phyloP scores from a whole-genome alignment of 2,329 filamentous ascomycete genomes.

The Elsinoe batatas region DNA sequence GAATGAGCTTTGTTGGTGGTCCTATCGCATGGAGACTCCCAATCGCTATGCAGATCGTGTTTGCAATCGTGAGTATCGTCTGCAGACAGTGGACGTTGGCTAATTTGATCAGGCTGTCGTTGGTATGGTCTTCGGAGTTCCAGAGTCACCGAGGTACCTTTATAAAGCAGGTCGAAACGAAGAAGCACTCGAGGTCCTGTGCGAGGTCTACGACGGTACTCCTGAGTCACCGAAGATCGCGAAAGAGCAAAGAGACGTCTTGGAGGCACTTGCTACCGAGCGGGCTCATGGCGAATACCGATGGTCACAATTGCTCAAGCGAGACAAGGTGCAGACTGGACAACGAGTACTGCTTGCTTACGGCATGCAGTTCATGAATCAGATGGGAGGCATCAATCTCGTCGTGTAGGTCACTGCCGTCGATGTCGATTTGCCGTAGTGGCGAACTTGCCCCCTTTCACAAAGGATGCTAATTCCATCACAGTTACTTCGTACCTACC shows the following conservation, averaged over 20 bases:
- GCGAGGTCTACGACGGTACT: constrained; percentile 25
- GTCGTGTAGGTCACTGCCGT: constrained; percentile 24
- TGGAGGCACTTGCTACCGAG: constrained; percentile 29
- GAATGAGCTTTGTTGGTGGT: constrained; percentile 33
- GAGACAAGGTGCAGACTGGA: constrained; percentile 32
- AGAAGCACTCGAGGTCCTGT: constrained; percentile 26
- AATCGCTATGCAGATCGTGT: constrained; percentile 37
- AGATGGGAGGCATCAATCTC: constrained; percentile 32
- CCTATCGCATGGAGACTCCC: constrained; percentile 39
- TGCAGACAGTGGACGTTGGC: constrained; percentile 14
- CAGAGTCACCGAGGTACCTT: constrained; percentile 33
- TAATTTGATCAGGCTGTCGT: constrained; percentile 27
- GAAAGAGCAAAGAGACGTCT: constrained; percentile 27
- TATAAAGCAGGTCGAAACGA: constrained; percentile 25
- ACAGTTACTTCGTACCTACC: constrained; percentile 33
- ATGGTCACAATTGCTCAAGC: constrained; percentile 32
- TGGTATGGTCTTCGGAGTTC: constrained; percentile 30
- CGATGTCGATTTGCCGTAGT: background rate
- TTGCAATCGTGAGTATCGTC: constrained; percentile 24
- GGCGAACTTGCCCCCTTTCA: background rate
- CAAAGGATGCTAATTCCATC: background rate
- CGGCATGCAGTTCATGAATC: constrained; percentile 33
- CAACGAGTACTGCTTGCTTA: constrained; percentile 31
- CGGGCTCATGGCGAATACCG: constrained; percentile 30
- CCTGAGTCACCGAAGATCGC: constrained; percentile 23